A percentile compares a stretch with the other conserved stretches of the same genome.
These are phyloP conservation scores for Cladorrhinum sp. DNA, from an alignment of 2,329 filamentous ascomycete species.

Conservation along the genomic window DNA sequence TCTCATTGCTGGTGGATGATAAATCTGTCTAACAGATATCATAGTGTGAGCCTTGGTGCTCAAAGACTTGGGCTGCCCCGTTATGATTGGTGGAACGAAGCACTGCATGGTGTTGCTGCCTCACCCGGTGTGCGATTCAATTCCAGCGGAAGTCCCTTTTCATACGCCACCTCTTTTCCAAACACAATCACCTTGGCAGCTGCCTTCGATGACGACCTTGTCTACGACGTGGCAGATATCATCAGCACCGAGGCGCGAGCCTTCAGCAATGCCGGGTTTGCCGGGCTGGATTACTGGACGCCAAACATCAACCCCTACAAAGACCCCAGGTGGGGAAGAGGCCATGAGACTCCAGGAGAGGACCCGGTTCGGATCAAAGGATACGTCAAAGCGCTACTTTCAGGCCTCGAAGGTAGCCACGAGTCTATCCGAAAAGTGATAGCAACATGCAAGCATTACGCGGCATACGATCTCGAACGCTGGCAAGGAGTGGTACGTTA, in stretches of 20 bases:
- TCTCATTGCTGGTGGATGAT: too few species aligned
- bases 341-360: conserved; percentile 46
- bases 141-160: conserved; percentile 46
- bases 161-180: conserved; percentile 63
- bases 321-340: conserved; percentile 61
- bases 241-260: conserved; percentile 60
- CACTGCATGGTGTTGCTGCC: conserved; percentile 54
- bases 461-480: conserved; percentile 54
- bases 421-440: conserved; percentile 23
- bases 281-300: conserved; percentile 59
- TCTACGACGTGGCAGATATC: conserved; percentile 53
- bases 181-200: conserved; percentile 60
- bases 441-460: conserved; percentile 57
- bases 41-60: conserved; percentile 41
- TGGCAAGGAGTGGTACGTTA: conserved; percentile 30
- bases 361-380: conserved; percentile 28
- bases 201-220: conserved; percentile 61
- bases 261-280: conserved; percentile 57
- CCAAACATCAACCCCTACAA: conserved; percentile 66
- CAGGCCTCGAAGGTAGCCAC: conserved; percentile 26
- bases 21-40: too few species aligned
- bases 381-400: conserved; percentile 26
- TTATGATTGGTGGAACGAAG: conserved; percentile 59
- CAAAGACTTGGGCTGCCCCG: conserved; percentile 52
- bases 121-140: conserved; percentile 54